Conservation (phyloP, 306 rosid species). For the Trifolium subterraneum region DNA sequence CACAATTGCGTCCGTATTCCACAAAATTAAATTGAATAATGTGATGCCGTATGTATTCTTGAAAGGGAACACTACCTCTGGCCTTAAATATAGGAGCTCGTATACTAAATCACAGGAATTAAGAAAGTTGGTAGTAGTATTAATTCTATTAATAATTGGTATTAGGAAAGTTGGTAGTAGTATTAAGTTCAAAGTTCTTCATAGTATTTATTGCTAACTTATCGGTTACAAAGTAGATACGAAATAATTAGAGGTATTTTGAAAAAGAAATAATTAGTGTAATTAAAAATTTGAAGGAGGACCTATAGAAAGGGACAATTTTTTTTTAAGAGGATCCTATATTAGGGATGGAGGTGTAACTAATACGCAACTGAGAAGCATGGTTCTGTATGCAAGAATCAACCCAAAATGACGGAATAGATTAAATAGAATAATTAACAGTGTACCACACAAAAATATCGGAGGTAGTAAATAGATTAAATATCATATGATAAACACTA, state of each 20-base stretch:
- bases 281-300: neutral
- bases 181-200: neutral
- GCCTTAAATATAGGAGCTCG: neutral
- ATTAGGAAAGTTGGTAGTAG: neutral
- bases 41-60: neutral
- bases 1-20: neutral
- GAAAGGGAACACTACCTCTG: neutral
- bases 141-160: neutral
- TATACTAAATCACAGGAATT: neutral
- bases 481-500: conserved; percentile 2
- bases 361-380: neutral
- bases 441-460: no score
- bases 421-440: neutral
- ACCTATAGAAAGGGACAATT: neutral
- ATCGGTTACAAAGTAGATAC: neutral
- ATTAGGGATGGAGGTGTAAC: neutral
- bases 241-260: neutral
- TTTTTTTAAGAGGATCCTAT: neutral
- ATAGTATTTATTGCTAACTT: neutral
- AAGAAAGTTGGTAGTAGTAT: neutral
- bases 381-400: neutral
- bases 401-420: neutral
- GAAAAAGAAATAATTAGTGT: neutral
- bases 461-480: no score
- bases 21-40: neutral